phyloP scores from a whole-genome alignment of 2,329 filamentous ascomycete genomes.

The Trichoderma sp. region DNA sequence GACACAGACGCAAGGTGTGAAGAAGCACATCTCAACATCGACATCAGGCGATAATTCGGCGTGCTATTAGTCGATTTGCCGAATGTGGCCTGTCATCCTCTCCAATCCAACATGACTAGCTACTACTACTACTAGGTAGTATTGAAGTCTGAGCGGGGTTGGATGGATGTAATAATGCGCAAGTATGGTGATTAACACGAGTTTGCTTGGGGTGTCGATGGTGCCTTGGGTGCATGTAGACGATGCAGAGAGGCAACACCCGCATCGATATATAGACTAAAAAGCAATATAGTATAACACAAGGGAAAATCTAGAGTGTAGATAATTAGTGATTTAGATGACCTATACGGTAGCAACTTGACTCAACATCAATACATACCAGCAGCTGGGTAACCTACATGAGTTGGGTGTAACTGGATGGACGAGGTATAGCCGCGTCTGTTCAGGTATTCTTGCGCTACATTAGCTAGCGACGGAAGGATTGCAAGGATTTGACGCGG shows the following conservation, averaged over 20 bases:
- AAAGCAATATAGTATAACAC: neutral
- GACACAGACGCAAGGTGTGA: neutral
- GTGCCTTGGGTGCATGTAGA: neutral
- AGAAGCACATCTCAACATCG: neutral
- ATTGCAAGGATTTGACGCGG: neutral
- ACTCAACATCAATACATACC: neutral
- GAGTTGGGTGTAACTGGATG: neutral
- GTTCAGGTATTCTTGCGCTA: neutral
- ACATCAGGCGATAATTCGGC: neutral
- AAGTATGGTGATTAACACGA: neutral
- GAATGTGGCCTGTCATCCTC: neutral
- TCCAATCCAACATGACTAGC: neutral
- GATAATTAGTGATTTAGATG: neutral
- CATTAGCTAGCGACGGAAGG: neutral
- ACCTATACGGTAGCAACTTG: neutral
- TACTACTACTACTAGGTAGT: neutral
- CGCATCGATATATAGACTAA: neutral
- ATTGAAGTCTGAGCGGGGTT: neutral
- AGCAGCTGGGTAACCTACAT: neutral
- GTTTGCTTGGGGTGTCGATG: neutral
- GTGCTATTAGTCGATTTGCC: neutral
- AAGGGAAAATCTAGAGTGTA: neutral
- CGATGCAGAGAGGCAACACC: neutral
- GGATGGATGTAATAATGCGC: neutral
- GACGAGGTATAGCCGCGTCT: too few relatives aligned